Evolutionary conservation across 2,329 filamentous ascomycete species (phyloP).

Genomic region (Apiospora sp.): DNA sequence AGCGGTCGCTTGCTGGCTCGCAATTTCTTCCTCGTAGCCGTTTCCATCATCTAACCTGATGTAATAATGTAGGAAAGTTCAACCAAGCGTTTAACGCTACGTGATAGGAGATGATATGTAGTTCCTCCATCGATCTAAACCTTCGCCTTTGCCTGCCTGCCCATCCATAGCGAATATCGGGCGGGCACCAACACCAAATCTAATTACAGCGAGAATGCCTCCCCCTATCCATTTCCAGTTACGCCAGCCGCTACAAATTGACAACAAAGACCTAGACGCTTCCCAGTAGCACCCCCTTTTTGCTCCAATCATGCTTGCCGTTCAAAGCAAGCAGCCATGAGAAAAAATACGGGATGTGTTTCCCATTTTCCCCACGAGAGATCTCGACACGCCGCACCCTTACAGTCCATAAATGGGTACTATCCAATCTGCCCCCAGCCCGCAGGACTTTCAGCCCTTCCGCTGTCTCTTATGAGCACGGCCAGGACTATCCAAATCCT

Average conservation of each 20-base stretch:
- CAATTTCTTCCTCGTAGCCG: constrained; percentile 20
- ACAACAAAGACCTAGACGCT: constrained; percentile 12
- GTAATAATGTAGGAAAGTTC: no score
- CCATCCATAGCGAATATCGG: not conserved
- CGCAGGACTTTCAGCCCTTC: constrained; percentile 34
- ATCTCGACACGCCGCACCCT: not conserved
- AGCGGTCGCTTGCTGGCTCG: not conserved
- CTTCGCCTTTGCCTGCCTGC: not conserved
- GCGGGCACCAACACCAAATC: not conserved
- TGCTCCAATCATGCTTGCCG: not conserved
- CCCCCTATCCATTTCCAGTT: not conserved
- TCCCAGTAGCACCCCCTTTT: not conserved
- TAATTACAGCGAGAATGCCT: not conserved
- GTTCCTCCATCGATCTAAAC: not conserved
- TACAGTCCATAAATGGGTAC: not conserved
- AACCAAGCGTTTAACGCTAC: no score
- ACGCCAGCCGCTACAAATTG: constrained; percentile 18
- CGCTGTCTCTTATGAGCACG: constrained; percentile 44
- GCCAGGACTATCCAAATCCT: constrained; percentile 48
- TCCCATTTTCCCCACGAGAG: not conserved
- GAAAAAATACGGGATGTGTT: not conserved
- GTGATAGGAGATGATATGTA: not conserved
- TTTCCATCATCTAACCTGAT: not conserved
- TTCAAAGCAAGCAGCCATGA: not conserved
- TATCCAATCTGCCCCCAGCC: not conserved